Evolutionary conservation across 1,139 yeast species (phyloP).

Genomic region (Blastobotrys indianensis): DNA sequence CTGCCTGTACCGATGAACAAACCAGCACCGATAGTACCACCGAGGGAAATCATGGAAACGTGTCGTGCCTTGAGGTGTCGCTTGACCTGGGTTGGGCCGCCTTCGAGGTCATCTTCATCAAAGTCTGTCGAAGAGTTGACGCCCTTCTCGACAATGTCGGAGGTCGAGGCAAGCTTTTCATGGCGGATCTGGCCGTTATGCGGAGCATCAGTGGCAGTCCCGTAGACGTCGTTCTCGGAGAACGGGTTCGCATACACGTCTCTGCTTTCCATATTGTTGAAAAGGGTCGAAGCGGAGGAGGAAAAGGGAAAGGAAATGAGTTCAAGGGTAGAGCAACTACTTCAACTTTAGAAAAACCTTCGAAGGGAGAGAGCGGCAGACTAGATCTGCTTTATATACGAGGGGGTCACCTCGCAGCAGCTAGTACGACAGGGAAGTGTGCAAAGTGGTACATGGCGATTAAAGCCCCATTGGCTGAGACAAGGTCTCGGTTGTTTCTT

Average conservation of each 20-base stretch:
- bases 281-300: neutral
- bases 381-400: too few relatives aligned
- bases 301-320: neutral
- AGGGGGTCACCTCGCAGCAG: too few relatives aligned
- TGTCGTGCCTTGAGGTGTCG: constrained; percentile 52
- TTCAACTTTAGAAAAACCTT: too few relatives aligned
- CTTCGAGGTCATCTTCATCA: constrained; percentile 30
- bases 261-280: neutral
- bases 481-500: too few relatives aligned
- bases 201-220: neutral
- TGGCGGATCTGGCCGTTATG: constrained; percentile 1
- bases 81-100: constrained; percentile 39
- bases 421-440: too few relatives aligned
- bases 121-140: neutral
- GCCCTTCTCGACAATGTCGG: constrained; percentile 8
- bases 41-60: constrained; percentile 80
- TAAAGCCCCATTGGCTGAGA: too few relatives aligned
- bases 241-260: neutral
- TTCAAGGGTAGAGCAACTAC: neutral
- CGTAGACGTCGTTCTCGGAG: neutral
- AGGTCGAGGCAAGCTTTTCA: neutral
- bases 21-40: constrained; percentile 82
- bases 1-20: constrained; percentile 64
- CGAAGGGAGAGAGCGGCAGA: too few relatives aligned
- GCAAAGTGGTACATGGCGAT: too few relatives aligned